phyloP scores from a whole-genome alignment of 2,329 filamentous ascomycete genomes.

The Neonectria ditissima region DNA sequence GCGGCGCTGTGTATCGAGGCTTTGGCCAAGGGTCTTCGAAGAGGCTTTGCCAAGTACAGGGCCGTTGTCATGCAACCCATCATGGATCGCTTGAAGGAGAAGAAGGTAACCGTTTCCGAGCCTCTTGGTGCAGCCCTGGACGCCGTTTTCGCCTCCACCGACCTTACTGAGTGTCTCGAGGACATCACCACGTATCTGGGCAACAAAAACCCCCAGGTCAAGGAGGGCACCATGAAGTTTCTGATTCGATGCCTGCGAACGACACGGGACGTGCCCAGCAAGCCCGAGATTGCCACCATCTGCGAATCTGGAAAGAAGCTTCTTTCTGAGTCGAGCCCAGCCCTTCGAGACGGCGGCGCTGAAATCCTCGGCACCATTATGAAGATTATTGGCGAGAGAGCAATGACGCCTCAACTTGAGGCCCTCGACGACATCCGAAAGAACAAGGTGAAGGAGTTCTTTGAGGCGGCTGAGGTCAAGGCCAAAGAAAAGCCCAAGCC shows the following conservation, averaged over 20 bases:
- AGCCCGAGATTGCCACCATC: constrained; percentile 84
- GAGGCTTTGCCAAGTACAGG: constrained; percentile 83
- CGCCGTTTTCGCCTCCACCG: constrained; percentile 72
- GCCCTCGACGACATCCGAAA: constrained; percentile 96
- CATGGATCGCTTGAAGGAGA: constrained; percentile 96
- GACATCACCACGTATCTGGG: constrained; percentile 86
- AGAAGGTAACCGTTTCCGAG: constrained; percentile 90
- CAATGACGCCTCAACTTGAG: constrained; percentile 93
- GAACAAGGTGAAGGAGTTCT: constrained; percentile 94
- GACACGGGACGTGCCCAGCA: constrained; percentile 84
- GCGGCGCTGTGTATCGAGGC: constrained; percentile 94
- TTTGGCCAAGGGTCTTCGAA: constrained; percentile 86
- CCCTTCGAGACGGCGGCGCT: constrained; percentile 86
- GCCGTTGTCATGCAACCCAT: constrained; percentile 86
- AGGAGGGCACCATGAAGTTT: constrained; percentile 94
- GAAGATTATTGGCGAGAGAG: constrained; percentile 98
- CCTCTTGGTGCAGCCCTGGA: constrained; percentile 89
- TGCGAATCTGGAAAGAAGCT: constrained; percentile 92
- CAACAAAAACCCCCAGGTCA: constrained; percentile 98
- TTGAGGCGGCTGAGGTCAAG: constrained; percentile 69
- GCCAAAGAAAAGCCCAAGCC: constrained; percentile 77
- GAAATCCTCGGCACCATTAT: constrained; percentile 94
- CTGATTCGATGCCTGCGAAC: constrained; percentile 88
- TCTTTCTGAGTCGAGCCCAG: constrained; percentile 88
- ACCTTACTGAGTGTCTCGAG: constrained; percentile 87